Base-by-base conservation (phyloP, 2,329 filamentous ascomycete species). In the Spiromastix sp. region DNA sequence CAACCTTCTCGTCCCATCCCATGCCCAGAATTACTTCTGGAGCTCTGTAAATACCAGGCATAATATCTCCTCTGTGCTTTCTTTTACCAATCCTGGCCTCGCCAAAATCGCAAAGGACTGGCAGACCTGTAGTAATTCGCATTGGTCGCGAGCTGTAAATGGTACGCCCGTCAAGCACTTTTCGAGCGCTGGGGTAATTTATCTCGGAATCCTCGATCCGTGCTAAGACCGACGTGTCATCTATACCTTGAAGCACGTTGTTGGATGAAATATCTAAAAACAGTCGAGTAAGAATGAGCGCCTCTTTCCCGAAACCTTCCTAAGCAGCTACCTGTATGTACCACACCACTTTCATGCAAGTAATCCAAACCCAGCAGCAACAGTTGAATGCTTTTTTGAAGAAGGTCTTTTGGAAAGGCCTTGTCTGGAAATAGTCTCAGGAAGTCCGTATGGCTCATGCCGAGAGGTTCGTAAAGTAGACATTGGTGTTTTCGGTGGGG, bases 341-440 rank as follows among this genome's bases (percentile, higher is more conserved):
- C 42, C 8, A 49, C 83, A 50, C 89, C 84, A 56, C 86, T 87
- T 50, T 77, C 65, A 63, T 94, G 87, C 18, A 95, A 75, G 54
- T 93, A 94, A 64, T 89, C 73, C 45, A 95, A 85, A 18, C 86
- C 86, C 46, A 79, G 77, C 13, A 94, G 73, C 19, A 94, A 78
- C 61, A 93, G 84, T 54, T 80, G 80, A 55, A 94, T 91, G 19
- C 34, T 42, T 24, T 41, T 43, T 26, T 51, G 49, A 22, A 56
- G 36, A 4, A 52, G 36, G 4, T 37, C 35, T 24, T 32, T 32
- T 5, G 35, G 35, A 13, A 37, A 30, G 16, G 18, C 25, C 20
- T 37, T 37, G 4, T 31, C 34, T 12, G 29, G 35, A n/a, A 31
- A 32, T 11, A 37, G 35, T 11, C 25, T 32, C 11, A 25, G 27